A percentile compares a stretch with the other conserved stretches of the same genome.
Conservation (phyloP, 164 flowering plant genomes). For the Vitis rupestris region DNA sequence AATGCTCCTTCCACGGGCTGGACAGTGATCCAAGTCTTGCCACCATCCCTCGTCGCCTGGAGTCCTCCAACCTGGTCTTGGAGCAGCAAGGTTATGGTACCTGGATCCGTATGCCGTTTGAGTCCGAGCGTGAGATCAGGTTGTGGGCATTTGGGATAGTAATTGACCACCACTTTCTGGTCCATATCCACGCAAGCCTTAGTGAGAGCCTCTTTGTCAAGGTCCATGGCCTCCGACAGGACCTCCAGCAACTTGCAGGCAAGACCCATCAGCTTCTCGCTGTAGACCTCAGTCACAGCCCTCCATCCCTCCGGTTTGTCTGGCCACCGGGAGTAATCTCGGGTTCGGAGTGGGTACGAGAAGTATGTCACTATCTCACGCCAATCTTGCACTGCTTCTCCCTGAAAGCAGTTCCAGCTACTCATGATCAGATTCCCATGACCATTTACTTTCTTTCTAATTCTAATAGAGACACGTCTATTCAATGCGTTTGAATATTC, state of each 20-base stretch:
- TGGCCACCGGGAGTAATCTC: conserved; percentile 91
- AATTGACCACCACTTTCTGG: conserved; percentile 79
- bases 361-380: conserved; percentile 80
- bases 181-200: conserved; percentile 90
- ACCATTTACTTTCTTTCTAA: too few species aligned
- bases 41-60: conserved; percentile 80
- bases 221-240: conserved; percentile 78
- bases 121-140: conserved; percentile 87
- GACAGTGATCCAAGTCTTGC: conserved; percentile 85
- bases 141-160: conserved; percentile 82
- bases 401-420: conserved; percentile 32
- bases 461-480: too few species aligned
- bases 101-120: conserved; percentile 90
- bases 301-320: conserved; percentile 82
- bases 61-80: conserved; percentile 89
- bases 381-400: conserved; percentile 86
- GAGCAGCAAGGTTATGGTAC: conserved; percentile 77
- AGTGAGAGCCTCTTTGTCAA: conserved; percentile 70
- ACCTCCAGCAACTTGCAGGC: conserved; percentile 79
- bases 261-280: conserved; percentile 66
- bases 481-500: too few species aligned
- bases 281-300: conserved; percentile 52
- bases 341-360: conserved; percentile 58
- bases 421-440: too few species aligned
- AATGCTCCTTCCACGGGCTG: conserved; percentile 81